Conservation (phyloP, 1,284 basidiomycete genomes). For the Puccinia triticina region DNA sequence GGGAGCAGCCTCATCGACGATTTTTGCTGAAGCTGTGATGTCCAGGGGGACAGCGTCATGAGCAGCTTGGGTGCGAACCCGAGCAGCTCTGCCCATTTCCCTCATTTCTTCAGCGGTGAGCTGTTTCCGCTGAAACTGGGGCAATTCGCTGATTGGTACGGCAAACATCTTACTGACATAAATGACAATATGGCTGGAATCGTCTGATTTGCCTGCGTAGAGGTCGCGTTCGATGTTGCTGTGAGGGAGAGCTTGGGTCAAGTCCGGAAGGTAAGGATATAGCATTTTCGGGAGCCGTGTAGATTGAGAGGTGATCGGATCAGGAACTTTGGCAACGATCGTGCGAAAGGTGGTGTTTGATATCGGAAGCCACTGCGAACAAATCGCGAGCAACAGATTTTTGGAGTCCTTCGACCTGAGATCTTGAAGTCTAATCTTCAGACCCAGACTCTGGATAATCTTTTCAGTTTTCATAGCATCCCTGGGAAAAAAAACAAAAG, state of each 20-base stretch:
- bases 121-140: slow-evolving; percentile 76
- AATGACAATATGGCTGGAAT: slow-evolving; percentile 71
- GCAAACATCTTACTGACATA: slow-evolving; percentile 99
- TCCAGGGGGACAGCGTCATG: slow-evolving; percentile 52
- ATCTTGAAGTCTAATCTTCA: slow-evolving; percentile 86
- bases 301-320: slow-evolving; percentile 79
- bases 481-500: slow-evolving; percentile 62
- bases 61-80: slow-evolving; percentile 61
- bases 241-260: slow-evolving; percentile 67
- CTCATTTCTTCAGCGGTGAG: slow-evolving; percentile 87
- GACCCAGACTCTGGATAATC: slow-evolving; percentile 79
- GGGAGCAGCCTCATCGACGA: slow-evolving; percentile 37
- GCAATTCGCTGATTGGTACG: slow-evolving; percentile 75
- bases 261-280: slow-evolving; percentile 69
- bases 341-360: slow-evolving; percentile 91
- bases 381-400: slow-evolving; percentile 80
- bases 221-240: slow-evolving; percentile 81
- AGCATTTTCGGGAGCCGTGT: slow-evolving; percentile 89
- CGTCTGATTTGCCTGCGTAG: slow-evolving; percentile 70
- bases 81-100: slow-evolving; percentile 69
- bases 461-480: slow-evolving; percentile 85
- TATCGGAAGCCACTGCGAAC: slow-evolving; percentile 94
- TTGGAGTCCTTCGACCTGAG: slow-evolving; percentile 87
- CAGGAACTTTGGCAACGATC: slow-evolving; percentile 86
- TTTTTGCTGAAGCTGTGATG: slow-evolving; percentile 58